Evolutionary conservation across 2,329 filamentous ascomycete species (phyloP), one percentile per base, ranked within the genome.

Genomic region (Dactylellina sp.): DNA sequence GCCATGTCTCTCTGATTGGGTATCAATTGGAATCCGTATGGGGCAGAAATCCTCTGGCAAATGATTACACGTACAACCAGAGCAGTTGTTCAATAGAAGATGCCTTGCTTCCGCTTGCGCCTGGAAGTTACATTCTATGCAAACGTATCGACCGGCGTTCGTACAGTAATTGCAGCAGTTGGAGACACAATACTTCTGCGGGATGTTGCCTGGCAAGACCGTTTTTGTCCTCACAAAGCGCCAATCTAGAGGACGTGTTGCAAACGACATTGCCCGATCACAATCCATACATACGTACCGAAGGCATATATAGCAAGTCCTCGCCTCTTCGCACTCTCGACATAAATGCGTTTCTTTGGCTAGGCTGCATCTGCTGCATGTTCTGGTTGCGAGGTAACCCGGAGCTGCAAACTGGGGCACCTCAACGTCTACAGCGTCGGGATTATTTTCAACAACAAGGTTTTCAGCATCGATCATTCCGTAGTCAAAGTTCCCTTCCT

Each of bases 401-500:
- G 70, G 70, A 0, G 56, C 70, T 3, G 70, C 70, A 20, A 74
- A 74, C 6, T 50, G 42, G 2, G 70, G 70, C 28, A n/a, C n/a
- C n/a, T 74, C 70, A 14, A 62, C 55, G 2, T 50, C n/a, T 12
- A 37, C 7, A 1, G 25, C 20, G 18, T 49, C 32, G 18, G 50
- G 25, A 24, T 60, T 55, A 16, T 56, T 40, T 2, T 22, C 46
- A 4, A 37, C 42, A 9, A 50, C 14, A 12, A 46, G 20, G 20
- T 66, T 65, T 2, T 60, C 55, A 9, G 55, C 49, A 44, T 74
- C 70, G 6, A 66, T 42, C 70, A 65, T 66, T 6, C 61, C 70
- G 42, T 74, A 74, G 42, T 74, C 70, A 16, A 74, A 74, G 35
- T 74, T 74, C 12, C 61, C 70, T 66, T 74, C 70, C 50, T 74